Evolutionary conservation across 192 early-diverging fungal species (phyloP).

Genomic region (Haplosporangium gracile): DNA sequence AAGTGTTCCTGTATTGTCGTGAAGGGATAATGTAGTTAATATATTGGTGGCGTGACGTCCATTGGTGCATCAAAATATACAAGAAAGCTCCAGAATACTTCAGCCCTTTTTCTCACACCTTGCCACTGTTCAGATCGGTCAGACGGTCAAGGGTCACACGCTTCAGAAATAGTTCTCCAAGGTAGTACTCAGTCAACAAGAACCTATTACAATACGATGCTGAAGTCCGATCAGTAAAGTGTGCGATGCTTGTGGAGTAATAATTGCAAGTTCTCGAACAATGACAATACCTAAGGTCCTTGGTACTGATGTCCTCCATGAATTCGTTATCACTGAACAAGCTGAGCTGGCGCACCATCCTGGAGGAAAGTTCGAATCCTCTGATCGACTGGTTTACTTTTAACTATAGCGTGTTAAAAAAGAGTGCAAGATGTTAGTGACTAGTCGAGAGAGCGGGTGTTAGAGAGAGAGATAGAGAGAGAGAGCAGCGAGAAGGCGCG

Average conservation of each 20-base stretch:
- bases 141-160: conserved; percentile 57
- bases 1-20: conserved; percentile 37
- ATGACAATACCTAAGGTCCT: conserved; percentile 72
- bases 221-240: not conserved
- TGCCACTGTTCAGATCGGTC: conserved; percentile 58
- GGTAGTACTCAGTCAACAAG: conserved; percentile 69
- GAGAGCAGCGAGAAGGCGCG: not conserved
- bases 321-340: conserved; percentile 92
- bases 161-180: conserved; percentile 68
- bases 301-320: conserved; percentile 88
- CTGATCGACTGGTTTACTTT: conserved; percentile 64
- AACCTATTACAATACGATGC: conserved; percentile 51
- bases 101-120: conserved; percentile 55
- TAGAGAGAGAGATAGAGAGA: not conserved
- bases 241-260: not conserved
- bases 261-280: not conserved
- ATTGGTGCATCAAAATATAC: not conserved
- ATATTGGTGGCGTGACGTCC: no score
- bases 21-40: not conserved
- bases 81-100: not conserved
- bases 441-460: not conserved
- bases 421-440: not conserved
- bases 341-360: conserved; percentile 69
- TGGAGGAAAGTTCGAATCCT: conserved; percentile 59
- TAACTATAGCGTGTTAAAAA: conserved; percentile 37